Percentiles rank a stretch among this genome's conserved stretches.
phyloP scores from a whole-genome alignment of 2,329 filamentous ascomycete genomes.

The Sporothrix mexicana region DNA sequence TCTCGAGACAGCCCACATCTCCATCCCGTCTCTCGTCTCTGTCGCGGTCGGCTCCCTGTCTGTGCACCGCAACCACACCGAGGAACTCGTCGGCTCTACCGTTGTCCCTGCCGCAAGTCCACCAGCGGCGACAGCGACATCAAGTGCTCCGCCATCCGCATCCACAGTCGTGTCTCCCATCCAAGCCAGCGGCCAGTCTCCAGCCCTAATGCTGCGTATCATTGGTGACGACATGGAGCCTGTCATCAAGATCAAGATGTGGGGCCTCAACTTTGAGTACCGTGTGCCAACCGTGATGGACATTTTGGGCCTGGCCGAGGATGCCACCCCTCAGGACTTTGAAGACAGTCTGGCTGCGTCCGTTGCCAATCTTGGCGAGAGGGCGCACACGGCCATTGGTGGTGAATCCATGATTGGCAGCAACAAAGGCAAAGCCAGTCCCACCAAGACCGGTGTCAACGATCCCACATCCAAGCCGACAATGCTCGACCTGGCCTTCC shows the following conservation, averaged over 20 bases:
- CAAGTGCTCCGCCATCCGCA: neutral
- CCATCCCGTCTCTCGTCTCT: slow-evolving; percentile 80
- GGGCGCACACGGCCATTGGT: slow-evolving; percentile 59
- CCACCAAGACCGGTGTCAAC: neutral
- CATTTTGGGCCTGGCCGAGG: slow-evolving; percentile 71
- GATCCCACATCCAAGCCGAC: slow-evolving; percentile 58
- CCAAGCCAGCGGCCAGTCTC: slow-evolving; percentile 33
- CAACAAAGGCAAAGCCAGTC: slow-evolving; percentile 38
- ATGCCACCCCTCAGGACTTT: slow-evolving; percentile 73
- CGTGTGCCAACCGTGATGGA: slow-evolving; percentile 83
- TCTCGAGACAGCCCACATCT: slow-evolving; percentile 79
- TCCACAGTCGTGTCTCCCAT: slow-evolving; percentile 34
- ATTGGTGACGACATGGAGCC: slow-evolving; percentile 96
- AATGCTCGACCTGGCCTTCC: slow-evolving; percentile 74
- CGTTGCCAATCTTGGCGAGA: slow-evolving; percentile 75
- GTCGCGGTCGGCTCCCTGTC: slow-evolving; percentile 70
- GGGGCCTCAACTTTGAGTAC: slow-evolving; percentile 87
- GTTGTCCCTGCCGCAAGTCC: slow-evolving; percentile 37
- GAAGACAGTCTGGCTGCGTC: slow-evolving; percentile 78
- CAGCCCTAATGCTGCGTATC: slow-evolving; percentile 84
- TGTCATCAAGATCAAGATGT: slow-evolving; percentile 83
- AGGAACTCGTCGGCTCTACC: slow-evolving; percentile 71
- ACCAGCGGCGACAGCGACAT: slow-evolving; percentile 37
- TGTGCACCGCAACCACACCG: slow-evolving; percentile 67
- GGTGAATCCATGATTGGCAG: slow-evolving; percentile 38